A percentile compares a stretch with the other conserved stretches of the same genome.
These are phyloP conservation scores for Aspergillus hiratsukae DNA, from an alignment of 2,329 filamentous ascomycete genomes.

Conservation along the genomic window DNA sequence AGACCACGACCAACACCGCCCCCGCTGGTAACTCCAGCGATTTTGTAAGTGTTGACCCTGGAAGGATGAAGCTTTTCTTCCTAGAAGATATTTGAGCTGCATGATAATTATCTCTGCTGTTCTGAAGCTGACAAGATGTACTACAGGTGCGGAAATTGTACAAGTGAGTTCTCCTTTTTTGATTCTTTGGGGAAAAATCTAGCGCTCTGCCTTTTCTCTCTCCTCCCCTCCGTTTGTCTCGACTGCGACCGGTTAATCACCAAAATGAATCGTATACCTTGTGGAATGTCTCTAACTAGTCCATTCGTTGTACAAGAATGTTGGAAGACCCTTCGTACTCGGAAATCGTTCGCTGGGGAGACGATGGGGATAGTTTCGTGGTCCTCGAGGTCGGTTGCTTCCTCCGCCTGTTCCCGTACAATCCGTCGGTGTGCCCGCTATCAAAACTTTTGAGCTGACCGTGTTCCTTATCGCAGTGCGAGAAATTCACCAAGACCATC, in stretches of 20 bases:
- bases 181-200: constrained; percentile 8
- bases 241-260: constrained; percentile 5
- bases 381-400: constrained; percentile 73
- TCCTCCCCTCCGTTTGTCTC: constrained; percentile 5
- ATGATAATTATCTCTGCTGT: constrained; percentile 24
- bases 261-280: constrained; percentile 2
- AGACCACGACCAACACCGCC: constrained; percentile 37
- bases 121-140: constrained; percentile 22
- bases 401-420: not conserved
- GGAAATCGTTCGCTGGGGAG: constrained; percentile 91
- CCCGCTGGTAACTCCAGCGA: constrained; percentile 83
- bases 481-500: constrained; percentile 96
- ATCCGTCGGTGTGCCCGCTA: constrained; percentile 1
- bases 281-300: constrained; percentile 3
- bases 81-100: not conserved
- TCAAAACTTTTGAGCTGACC: constrained; percentile 14
- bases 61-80: constrained; percentile 10
- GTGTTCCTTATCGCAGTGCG: constrained; percentile 60
- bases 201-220: constrained; percentile 2
- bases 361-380: constrained; percentile 92
- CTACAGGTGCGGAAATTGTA: constrained; percentile 91
- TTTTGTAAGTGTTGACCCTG: constrained; percentile 65
- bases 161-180: constrained; percentile 62
- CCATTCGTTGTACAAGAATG: constrained; percentile 60
- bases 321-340: constrained; percentile 91